Evolutionary conservation across 139 green algal genomes (phyloP).

Genomic region (Chlorella sorokiniana): DNA sequence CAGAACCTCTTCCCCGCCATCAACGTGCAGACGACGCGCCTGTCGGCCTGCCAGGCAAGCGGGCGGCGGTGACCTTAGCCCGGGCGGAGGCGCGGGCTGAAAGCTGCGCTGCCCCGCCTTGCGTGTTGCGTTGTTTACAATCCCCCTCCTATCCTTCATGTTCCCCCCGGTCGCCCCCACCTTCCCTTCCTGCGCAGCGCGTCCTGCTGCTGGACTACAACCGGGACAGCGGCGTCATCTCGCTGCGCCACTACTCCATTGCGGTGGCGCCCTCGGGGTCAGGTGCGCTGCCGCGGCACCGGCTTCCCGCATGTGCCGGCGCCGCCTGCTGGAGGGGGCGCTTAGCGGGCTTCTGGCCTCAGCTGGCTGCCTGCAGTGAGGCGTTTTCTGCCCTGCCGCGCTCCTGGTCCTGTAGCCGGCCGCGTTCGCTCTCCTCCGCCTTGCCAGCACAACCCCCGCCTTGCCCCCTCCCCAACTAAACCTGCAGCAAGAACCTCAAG

Average conservation of each 20-base stretch:
- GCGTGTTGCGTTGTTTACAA: background rate
- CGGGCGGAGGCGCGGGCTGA: background rate
- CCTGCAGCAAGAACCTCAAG: constrained; percentile 46
- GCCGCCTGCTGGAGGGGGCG: background rate
- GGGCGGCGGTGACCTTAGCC: background rate
- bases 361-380: no score
- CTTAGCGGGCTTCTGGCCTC: no score
- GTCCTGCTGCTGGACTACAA: constrained; percentile 85
- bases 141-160: background rate
- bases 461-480: background rate
- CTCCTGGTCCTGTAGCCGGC: no score
- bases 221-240: constrained; percentile 60
- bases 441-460: background rate
- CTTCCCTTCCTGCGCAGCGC: constrained; percentile 46
- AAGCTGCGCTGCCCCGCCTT: background rate
- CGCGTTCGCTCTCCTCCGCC: background rate
- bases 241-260: constrained; percentile 92
- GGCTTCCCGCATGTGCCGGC: background rate
- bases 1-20: constrained; percentile 97
- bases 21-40: constrained; percentile 85
- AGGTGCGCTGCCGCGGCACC: constrained; percentile 20
- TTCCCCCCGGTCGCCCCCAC: background rate
- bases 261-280: constrained; percentile 63
- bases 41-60: constrained; percentile 73
- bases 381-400: no score